Evolutionary conservation across 257 asterid species (phyloP).

Genomic region (Linaria vulgaris): DNA sequence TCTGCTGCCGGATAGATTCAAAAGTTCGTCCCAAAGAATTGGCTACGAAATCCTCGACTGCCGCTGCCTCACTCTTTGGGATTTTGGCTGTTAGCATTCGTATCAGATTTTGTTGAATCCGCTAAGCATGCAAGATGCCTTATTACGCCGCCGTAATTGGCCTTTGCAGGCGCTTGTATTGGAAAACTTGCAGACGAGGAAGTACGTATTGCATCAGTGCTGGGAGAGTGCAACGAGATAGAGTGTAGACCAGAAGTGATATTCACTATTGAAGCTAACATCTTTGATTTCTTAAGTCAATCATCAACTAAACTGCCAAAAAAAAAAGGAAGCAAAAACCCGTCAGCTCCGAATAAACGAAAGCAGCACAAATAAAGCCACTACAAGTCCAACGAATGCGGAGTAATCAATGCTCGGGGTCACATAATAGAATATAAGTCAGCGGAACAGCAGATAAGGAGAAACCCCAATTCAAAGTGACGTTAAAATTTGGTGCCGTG

Average conservation of each 20-base stretch:
- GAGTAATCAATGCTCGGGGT: too few species aligned
- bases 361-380: background rate
- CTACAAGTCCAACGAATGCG: background rate
- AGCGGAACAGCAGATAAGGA: too few species aligned
- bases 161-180: slow-evolving; percentile 23
- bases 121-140: slow-evolving; percentile 42
- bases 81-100: slow-evolving; percentile 29
- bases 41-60: slow-evolving; percentile 87
- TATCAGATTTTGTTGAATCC: slow-evolving; percentile 35
- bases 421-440: too few species aligned
- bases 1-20: slow-evolving; percentile 63
- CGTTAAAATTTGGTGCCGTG: too few species aligned
- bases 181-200: slow-evolving; percentile 21
- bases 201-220: slow-evolving; percentile 17
- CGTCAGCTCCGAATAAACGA: background rate
- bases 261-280: slow-evolving; percentile 39
- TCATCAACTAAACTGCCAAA: slow-evolving; percentile 4
- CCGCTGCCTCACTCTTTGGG: slow-evolving; percentile 75
- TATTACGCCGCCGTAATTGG: slow-evolving; percentile 10
- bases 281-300: slow-evolving; percentile 23
- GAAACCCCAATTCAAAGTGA: too few species aligned
- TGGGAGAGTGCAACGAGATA: slow-evolving; percentile 29
- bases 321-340: background rate
- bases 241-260: slow-evolving; percentile 20
- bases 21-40: slow-evolving; percentile 55